Conservation (phyloP, 2,329 filamentous ascomycete species). For the Chaetomium sp. region DNA sequence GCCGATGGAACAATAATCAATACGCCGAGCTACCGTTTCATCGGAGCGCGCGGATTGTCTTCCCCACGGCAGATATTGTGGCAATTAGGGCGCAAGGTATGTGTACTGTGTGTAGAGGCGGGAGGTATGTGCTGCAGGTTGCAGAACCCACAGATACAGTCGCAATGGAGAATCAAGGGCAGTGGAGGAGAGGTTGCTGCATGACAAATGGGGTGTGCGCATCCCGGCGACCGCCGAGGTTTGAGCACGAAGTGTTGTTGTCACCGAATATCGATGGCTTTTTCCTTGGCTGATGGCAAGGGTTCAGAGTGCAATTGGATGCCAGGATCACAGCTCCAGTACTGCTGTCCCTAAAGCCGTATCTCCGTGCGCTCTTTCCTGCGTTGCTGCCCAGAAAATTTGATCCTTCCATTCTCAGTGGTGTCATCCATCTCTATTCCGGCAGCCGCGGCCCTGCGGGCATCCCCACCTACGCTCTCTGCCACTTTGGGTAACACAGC, state of each 20-base stretch:
- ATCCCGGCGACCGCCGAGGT: background rate
- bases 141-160: conserved; percentile 15
- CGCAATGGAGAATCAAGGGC: conserved; percentile 8
- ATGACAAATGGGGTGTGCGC: conserved; percentile 11
- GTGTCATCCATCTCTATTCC: background rate
- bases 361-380: background rate
- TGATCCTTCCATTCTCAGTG: background rate
- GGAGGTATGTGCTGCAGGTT: conserved; percentile 9
- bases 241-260: background rate
- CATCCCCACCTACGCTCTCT: background rate
- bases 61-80: background rate
- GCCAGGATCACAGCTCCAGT: background rate
- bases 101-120: background rate
- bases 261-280: background rate
- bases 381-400: conserved; percentile 1
- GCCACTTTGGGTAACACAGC: conserved; percentile 13
- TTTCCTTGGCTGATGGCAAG: background rate
- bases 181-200: background rate
- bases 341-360: background rate
- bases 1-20: background rate
- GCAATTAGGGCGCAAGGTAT: background rate
- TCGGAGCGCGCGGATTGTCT: conserved; percentile 12
- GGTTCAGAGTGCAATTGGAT: background rate
- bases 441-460: background rate
- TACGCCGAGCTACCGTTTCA: background rate